Evolutionary conservation across 1,284 basidiomycete species (phyloP), one percentile per base, ranked within the genome.

Genomic region (Leccinum subfulvum): DNA sequence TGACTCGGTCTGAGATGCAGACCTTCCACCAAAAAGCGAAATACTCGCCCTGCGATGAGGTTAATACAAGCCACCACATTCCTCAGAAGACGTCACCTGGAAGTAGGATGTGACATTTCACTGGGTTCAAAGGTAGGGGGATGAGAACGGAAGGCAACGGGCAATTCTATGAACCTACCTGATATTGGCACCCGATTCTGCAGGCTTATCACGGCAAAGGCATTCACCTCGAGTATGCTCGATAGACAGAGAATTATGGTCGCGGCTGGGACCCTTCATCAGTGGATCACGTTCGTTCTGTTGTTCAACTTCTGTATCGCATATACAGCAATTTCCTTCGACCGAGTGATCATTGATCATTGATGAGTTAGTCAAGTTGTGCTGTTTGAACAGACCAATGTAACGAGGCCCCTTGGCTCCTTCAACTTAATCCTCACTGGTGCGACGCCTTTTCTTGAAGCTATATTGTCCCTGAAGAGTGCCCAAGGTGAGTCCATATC

Each of bases 11-110:
- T 49, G 13, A 14, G 11, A 23, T 23, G 21, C 47, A 3, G 67
- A 2, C 74, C 49, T 75, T 80, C 0, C 82, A 61, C 64, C 89
- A 88, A 58, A 84, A 87, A 3, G 83, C 85, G 7, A 88, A 85
- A 63, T 89, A 90, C 77, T 91, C 88, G n/a, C 89, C 87, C 84
- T 70, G 52, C 23, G 3, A 26, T 51, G 7, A 51, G 21, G 23
- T 51, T 7, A 51, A 14, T 26, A 16, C 13, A 49, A 13, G 11
- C 3, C 21, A 49, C 16, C 13, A 26, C 13, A 13, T 16, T 23
- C 21, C 23, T 51, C 49, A 26, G 23, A 23, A 23, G 11, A 16
- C 1, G 8, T 53, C 44, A 69, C 69, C 62, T 87, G 59, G n/a
- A 89, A 85, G 75, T 83, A 84, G 18, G 72, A 77, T 13, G 81